Evolutionary conservation across 345 rosid genomes (phyloP).

Genomic region (Toxicodendron radicans): DNA sequence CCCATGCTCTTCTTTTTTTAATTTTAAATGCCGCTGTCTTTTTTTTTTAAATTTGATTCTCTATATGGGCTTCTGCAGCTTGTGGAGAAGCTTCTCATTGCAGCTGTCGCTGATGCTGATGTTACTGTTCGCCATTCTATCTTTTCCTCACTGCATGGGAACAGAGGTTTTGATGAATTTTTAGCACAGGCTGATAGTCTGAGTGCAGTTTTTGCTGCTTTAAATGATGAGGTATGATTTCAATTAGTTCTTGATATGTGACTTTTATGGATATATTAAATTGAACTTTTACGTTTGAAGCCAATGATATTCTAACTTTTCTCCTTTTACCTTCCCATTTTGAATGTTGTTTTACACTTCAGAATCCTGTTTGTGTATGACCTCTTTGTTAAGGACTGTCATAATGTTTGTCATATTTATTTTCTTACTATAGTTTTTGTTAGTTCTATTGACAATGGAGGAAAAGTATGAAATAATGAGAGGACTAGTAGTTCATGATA

Average conservation of each 20-base stretch:
- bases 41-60: conserved; percentile 1
- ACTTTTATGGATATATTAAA: neutral
- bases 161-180: conserved; percentile 90
- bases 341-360: conserved; percentile 1
- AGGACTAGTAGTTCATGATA: neutral
- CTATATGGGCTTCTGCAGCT: conserved; percentile 58
- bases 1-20: neutral
- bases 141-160: conserved; percentile 70
- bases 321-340: neutral
- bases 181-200: conserved; percentile 95
- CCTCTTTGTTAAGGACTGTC: neutral
- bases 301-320: conserved; percentile 4
- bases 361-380: neutral
- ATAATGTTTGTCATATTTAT: neutral
- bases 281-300: neutral
- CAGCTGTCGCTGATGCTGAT: conserved; percentile 97
- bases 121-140: conserved; percentile 91
- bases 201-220: conserved; percentile 95
- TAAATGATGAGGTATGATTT: conserved; percentile 87
- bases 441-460: too few relatives aligned
- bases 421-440: neutral
- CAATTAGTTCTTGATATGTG: conserved; percentile 8
- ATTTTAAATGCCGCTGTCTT: neutral
- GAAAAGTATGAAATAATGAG: too few relatives aligned
- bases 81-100: conserved; percentile 96